Base-by-base conservation (phyloP, 1,284 basidiomycete genomes). In the Coniophora puteana region DNA sequence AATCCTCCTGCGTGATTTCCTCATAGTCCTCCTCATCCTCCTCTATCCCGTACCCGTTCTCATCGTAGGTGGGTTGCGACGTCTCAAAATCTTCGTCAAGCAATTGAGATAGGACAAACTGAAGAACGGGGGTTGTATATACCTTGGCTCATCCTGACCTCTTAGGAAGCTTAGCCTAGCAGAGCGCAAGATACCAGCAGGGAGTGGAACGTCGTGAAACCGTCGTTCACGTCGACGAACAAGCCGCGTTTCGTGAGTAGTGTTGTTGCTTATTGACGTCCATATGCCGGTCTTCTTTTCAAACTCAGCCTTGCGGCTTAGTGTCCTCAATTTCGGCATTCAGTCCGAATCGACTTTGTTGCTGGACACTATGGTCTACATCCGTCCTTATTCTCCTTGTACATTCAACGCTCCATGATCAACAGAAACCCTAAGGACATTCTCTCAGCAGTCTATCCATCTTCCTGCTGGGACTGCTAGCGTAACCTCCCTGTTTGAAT, bases 1-100 rank as follows among this genome's bases (percentile, higher is more conserved):
- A 93, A 59, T 94, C 92, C 62, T 95, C 93, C 59, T 93, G 90
- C 1, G 87, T 89, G 66, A 94, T 85, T 58, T 87, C 85, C 53
- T 87, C 83, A 45, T 76, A 76, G 17, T 74, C 73, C 12, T 80
- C 76, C 38, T 83, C 83, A 22, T 78, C 78, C 27, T 81, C 78
- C n/a, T 75, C 74, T 59, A 73, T 62, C 16, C 61, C 78, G 54
- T 74, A 77, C 40, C 65, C 72, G 13, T 72, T 64, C 39, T 84
- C 78, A 51, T 81, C 79, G 47, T 78, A 80, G 12, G 69, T 51
- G 44, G 74, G 71, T 65, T 79, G 76, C 11, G 66, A 55, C 20
- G 68, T 53, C 52, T 66, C 59, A 41, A 61, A 61, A 57, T 77
- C 74, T 78, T 57, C 51, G 57, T 50, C 38, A 51, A 46, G 45